Evolutionary conservation across 192 early-diverging fungal species (phyloP).

Genomic region (Coemansia interrupta): DNA sequence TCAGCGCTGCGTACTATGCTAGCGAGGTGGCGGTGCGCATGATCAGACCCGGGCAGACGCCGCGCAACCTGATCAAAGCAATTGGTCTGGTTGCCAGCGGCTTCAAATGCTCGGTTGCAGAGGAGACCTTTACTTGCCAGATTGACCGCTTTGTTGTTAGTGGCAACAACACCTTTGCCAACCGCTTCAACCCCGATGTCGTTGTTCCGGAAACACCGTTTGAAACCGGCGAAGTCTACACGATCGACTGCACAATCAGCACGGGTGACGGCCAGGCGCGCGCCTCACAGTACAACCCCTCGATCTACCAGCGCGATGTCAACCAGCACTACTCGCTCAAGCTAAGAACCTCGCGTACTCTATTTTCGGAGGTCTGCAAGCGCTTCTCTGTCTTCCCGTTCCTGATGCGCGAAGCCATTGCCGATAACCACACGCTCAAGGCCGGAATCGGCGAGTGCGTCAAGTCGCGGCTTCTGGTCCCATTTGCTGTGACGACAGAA

Average conservation of each 20-base stretch:
- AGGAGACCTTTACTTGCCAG: constrained; percentile 63
- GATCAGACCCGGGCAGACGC: constrained; percentile 68
- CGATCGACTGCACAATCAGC: constrained; percentile 67
- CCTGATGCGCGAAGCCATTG: constrained; percentile 53
- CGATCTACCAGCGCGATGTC: constrained; percentile 71
- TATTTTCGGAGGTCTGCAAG: constrained; percentile 62
- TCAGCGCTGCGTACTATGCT: constrained; percentile 79
- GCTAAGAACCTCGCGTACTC: constrained; percentile 57
- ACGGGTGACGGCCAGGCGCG: constrained; percentile 59
- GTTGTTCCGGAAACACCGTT: constrained; percentile 64
- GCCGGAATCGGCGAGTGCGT: constrained; percentile 72
- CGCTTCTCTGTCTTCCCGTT: constrained; percentile 74
- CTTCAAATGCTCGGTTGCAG: constrained; percentile 67
- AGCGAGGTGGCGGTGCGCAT: constrained; percentile 77
- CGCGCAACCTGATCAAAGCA: constrained; percentile 58
- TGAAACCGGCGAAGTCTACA: constrained; percentile 68
- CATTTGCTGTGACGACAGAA: constrained; percentile 61
- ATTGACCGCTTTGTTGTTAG: constrained; percentile 74
- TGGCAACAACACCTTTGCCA: constrained; percentile 60
- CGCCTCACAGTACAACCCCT: constrained; percentile 56
- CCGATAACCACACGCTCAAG: constrained; percentile 27
- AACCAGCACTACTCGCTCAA: constrained; percentile 70
- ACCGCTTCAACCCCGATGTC: constrained; percentile 59
- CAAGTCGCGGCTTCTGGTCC: constrained; percentile 60
- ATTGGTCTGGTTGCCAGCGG: constrained; percentile 55